These are phyloP conservation scores for Penicillium digitatum DNA, from an alignment of 2,329 filamentous ascomycete genomes.

Conservation along the genomic window DNA sequence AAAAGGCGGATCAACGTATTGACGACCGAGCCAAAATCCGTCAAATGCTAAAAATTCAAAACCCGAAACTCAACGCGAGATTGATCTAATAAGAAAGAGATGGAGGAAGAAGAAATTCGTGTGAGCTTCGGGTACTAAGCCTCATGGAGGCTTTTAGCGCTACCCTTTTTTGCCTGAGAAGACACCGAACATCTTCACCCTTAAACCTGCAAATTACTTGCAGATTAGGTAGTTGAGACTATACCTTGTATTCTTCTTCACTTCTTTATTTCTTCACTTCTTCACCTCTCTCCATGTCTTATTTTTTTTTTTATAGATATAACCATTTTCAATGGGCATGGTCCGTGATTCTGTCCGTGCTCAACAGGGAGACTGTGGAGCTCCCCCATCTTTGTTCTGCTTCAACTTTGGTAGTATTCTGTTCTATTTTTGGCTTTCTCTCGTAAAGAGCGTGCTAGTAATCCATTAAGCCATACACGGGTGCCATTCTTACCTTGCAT, in stretches of 20 bases:
- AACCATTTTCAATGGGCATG: neutral
- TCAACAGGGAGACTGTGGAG: slow-evolving; percentile 12
- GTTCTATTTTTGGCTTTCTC: neutral
- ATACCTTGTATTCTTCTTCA: neutral
- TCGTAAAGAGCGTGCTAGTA: neutral
- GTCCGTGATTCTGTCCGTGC: slow-evolving; percentile 22
- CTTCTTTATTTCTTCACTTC: neutral
- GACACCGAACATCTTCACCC: neutral
- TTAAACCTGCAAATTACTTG: neutral
- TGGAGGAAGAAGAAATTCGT: neutral
- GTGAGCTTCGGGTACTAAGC: neutral
- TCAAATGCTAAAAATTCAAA: neutral
- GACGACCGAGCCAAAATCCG: neutral
- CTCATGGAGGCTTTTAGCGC: slow-evolving; percentile 3
- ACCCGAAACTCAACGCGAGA: neutral
- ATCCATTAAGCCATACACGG: neutral
- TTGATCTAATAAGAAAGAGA: neutral
- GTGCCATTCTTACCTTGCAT: neutral
- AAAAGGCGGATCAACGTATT: slow-evolving; percentile 10
- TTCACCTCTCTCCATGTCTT: neutral
- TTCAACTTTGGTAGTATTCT: neutral
- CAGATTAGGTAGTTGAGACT: neutral
- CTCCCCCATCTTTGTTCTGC: neutral
- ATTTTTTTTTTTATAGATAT: neutral
- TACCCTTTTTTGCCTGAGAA: neutral